phyloP scores from a whole-genome alignment of 75 land plant genomes.

The Pseudotsuga menziesii region DNA sequence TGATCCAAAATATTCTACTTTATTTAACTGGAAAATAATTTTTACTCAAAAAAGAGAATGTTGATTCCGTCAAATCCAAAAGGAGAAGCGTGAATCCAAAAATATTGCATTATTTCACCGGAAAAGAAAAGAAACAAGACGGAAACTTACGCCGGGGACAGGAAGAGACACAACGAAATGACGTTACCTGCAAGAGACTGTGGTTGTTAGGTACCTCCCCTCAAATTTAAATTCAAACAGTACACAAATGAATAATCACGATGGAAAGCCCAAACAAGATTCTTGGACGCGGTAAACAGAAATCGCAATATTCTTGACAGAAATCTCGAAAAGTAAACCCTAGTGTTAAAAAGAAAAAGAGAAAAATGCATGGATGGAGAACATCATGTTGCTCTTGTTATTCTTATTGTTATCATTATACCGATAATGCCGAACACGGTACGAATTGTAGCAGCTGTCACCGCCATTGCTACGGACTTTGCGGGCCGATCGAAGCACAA shows the following conservation, averaged over 20 bases:
- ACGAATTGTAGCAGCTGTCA: conserved; percentile 17
- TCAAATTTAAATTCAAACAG: too few relatives aligned
- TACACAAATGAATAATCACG: too few relatives aligned
- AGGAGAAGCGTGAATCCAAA: neutral
- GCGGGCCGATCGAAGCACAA: too few relatives aligned
- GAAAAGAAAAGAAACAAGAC: neutral
- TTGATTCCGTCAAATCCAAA: neutral
- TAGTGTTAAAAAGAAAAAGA: too few relatives aligned
- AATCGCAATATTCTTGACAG: too few relatives aligned
- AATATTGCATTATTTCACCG: neutral
- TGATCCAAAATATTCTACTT: neutral
- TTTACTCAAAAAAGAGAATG: neutral
- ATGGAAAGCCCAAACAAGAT: too few relatives aligned
- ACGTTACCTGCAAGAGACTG: conserved; percentile 47
- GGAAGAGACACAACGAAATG: conserved; percentile 45
- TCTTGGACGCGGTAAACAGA: too few relatives aligned
- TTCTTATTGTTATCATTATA: neutral
- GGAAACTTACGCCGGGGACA: conserved; percentile 39
- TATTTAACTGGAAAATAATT: neutral
- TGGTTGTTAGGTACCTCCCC: too few relatives aligned
- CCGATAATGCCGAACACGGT: conserved; percentile 28
- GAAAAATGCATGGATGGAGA: too few relatives aligned
- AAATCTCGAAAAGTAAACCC: too few relatives aligned
- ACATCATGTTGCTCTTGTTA: too few relatives aligned
- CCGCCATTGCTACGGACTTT: conserved; percentile 9